A percentile compares a stretch with the other conserved stretches of the same genome.
These are phyloP conservation scores for Endogone sp. DNA, from an alignment of 192 early-diverging fungal genomes.

Conservation along the genomic window DNA sequence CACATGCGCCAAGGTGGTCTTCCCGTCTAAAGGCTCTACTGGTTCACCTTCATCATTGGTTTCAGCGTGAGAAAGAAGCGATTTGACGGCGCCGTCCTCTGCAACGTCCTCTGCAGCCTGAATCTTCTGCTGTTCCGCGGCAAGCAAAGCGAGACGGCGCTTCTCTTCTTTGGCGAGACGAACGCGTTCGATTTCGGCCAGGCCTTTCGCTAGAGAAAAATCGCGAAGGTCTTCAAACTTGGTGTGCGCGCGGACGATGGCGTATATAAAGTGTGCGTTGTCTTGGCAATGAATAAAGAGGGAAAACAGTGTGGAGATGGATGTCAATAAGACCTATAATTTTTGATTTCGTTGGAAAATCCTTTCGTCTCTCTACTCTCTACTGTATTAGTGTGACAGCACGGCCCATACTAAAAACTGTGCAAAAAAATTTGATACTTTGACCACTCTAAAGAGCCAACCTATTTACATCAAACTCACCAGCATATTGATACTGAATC, in stretches of 20 bases:
- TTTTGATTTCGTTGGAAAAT: no score
- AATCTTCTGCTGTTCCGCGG: not conserved
- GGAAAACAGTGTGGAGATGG: no score
- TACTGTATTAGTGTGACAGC: no score
- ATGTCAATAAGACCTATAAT: no score
- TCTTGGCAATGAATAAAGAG: slow-evolving; percentile 27
- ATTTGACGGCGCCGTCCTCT: not conserved
- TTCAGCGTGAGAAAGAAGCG: slow-evolving; percentile 10
- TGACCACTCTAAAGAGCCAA: no score
- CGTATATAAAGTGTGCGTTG: slow-evolving; percentile 79
- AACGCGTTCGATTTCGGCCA: slow-evolving; percentile 54
- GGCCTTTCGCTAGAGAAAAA: slow-evolving; percentile 64
- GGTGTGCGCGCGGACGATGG: slow-evolving; percentile 68
- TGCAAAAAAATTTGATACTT: no score
- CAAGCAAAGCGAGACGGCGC: not conserved
- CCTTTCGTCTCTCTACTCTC: no score
- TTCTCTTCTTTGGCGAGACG: slow-evolving; percentile 42
- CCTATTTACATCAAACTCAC: slow-evolving; percentile 40
- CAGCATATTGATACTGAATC: slow-evolving; percentile 77
- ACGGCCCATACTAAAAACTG: no score
- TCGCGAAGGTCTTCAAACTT: slow-evolving; percentile 64
- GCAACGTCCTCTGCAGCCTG: not conserved
- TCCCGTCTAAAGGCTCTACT: not conserved
- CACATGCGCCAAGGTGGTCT: slow-evolving; percentile 16
- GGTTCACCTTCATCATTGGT: slow-evolving; percentile 1